Base-by-base conservation (phyloP, 441 rosid genomes). In the Hura crepitans region DNA sequence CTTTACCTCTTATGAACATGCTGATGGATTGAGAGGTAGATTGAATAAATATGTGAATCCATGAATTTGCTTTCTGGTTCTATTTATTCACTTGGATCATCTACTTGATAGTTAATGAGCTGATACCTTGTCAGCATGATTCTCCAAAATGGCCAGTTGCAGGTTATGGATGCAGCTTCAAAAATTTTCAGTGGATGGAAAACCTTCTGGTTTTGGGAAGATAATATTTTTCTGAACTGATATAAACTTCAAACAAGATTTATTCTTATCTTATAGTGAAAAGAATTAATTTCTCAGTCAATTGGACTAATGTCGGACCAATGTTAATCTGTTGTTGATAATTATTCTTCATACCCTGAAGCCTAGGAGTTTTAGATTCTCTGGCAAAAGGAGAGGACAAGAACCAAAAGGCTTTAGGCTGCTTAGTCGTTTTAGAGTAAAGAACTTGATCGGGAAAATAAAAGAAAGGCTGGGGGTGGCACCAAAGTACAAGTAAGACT, bases 11-110 rank as follows among this genome's bases (percentile, higher is more conserved):
- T 8, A 35, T 70, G 18, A 23, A 35, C 10, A 27, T 35, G 7
- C 35, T 50, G 25, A 49, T 60, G 23, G 23, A 17, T n/a, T 27
- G 23, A 23, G 6, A 62, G 25, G 47, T 27, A 60, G 65, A 23
- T 7, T 61, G 59, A 23, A 13, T 20, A 27, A 28, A 27, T 43
- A 25, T 28, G 62, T 39, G 23, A 22, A 3, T 50, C 30, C 23
- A 23, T 27, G 55, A 62, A 27, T 60, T 62, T 55, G 50, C 59
- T 25, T 71, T 64, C 65, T 57, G 42, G 17, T 43, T 60, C 25
- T 35, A 13, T 31, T 23, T 35, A 11, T 27, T 67, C 31, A 27
- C 59, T 59, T 28, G 61, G 50, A 62, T 33, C 47, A 50, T 39
- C 46, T 68, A n/a, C 53, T 12, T 18, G 7, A 10, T 46, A 17